Evolutionary conservation across 1,139 yeast genomes (phyloP), one percentile per base, ranked within the genome.

Genomic region (Geotrichum candidum): DNA sequence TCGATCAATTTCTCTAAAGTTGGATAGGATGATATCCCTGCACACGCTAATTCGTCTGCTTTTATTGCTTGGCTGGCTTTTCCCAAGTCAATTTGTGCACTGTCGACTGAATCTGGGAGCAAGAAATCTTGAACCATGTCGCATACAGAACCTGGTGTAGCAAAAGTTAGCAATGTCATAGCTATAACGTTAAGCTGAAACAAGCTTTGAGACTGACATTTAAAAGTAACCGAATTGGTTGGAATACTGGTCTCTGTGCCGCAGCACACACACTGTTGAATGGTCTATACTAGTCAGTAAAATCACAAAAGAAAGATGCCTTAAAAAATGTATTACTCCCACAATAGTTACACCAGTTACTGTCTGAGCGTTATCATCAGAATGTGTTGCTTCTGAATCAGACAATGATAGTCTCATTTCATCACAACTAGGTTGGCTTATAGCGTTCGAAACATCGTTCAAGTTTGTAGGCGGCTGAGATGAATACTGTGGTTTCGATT

Each of bases 241-340:
- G 87, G 86, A 65, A 82, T 80, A 13, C 81, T 78, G 50, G 87
- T 72, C 6, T 80, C 68, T 0, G 85, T 81, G 0, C 87, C 88
- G 74, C 96, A 88, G 70, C 95, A 88, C 7, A 72, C 68, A 64
- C 84, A 80, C 54, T 62, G 33, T 18, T 22, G 29, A n/a, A 35
- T 18, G 18, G 22, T 46, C 60, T 53, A n/a, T n/a, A 6, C n/a
- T 41, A 9, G 48, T 41, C 48, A 41, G 48, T 15, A 41, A 15
- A 7, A 9, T 18, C 9, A 41, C 22, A n/a, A 41, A 41, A n/a
- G 10, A n/a, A 38, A 2, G 13, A 38, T 13, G 41, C 2, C n/a
- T 11, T 38, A 15, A 10, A 11, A 38, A 38, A 3, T 3, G 6
- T 10, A 13, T 15, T 11, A 11, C 5, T 1, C 4, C 45, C 18